Base-by-base conservation (phyloP, 1,139 yeast genomes). In the Pichia sp. region DNA sequence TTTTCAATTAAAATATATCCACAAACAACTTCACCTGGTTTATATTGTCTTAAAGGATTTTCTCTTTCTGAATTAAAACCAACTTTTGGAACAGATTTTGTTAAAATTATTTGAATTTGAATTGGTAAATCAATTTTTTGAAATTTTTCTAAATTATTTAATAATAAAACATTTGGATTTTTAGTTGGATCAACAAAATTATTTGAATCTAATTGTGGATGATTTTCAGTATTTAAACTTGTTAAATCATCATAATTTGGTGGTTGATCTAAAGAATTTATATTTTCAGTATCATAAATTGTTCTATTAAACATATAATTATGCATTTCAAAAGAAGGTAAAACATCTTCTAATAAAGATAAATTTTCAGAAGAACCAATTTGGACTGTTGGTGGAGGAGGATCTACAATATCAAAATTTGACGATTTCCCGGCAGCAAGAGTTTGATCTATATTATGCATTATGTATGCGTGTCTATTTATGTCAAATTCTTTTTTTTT, bases 271-370 rank as follows among this genome's bases (percentile, higher is more conserved):
- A 40, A 33, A 10, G 49, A 45, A 7, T 45, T 35, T 26, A 46
- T 35, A 37, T 49, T 48, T 34, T 57, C 58, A 6, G 56, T 53
- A 39, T 61, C 60, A 40, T 44, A 54, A 4, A 65, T 51, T 2
- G 63, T 57, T 48, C 83, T 59, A 50, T 74, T 75, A 51, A 79
- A 68, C 50, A 80, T 70, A 31, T 78, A 71, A 55, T 76, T 80
- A 56, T 76, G 79, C 82, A 80, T 78, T 56, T 79, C 83, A 59
- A 80, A 81, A 1, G 84, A 78, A 1, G 86, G 86, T 42, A 80
- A 62, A 3, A 80, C 73, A 57, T 80, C 84, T 41, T 60, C 64
- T 10, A 55, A 34, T 10, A 49, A 29, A 7, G 43, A 38, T 9
- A 39, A 34, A 10, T 46, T 50, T 29, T 42, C 51, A 8, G 28